These are phyloP conservation scores for Aspergillus proliferans DNA, from an alignment of 2,329 filamentous ascomycete species.

Conservation along the genomic window DNA sequence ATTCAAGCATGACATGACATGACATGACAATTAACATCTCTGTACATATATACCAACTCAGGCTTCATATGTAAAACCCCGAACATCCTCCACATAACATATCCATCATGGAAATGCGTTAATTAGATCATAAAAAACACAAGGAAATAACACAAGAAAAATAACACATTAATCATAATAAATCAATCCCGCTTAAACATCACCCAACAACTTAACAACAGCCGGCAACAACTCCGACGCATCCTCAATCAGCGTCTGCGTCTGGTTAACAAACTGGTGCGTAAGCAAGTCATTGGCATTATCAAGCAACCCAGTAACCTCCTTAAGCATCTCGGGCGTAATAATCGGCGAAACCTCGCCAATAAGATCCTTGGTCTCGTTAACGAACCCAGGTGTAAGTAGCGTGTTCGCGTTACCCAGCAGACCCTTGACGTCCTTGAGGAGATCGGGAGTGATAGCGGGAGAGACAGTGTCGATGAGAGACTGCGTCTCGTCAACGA, in stretches of 20 bases:
- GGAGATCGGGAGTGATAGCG: conserved; percentile 20
- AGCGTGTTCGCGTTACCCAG: conserved; percentile 25
- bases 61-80: too few species aligned
- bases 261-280: conserved; percentile 22
- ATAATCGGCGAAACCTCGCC: conserved; percentile 23
- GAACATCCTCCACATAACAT: too few species aligned
- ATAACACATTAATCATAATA: too few species aligned
- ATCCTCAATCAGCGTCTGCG: conserved; percentile 21
- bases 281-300: conserved; percentile 14
- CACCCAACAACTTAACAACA: conserved; percentile 22
- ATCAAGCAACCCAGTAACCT: conserved; percentile 17
- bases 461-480: conserved; percentile 17
- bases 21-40: too few species aligned
- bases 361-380: conserved; percentile 22
- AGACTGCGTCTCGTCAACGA: conserved; percentile 18
- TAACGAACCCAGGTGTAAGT: conserved; percentile 25
- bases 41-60: too few species aligned
- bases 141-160: too few species aligned
- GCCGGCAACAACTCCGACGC: conserved; percentile 26
- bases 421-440: conserved; percentile 22
- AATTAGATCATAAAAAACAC: too few species aligned
- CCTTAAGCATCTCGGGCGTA: conserved; percentile 20
- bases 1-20: too few species aligned
- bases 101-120: too few species aligned
- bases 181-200: too few species aligned